Evolutionary conservation across 768 basidiomycete genomes (phyloP).

Genomic region (Mycena metata): DNA sequence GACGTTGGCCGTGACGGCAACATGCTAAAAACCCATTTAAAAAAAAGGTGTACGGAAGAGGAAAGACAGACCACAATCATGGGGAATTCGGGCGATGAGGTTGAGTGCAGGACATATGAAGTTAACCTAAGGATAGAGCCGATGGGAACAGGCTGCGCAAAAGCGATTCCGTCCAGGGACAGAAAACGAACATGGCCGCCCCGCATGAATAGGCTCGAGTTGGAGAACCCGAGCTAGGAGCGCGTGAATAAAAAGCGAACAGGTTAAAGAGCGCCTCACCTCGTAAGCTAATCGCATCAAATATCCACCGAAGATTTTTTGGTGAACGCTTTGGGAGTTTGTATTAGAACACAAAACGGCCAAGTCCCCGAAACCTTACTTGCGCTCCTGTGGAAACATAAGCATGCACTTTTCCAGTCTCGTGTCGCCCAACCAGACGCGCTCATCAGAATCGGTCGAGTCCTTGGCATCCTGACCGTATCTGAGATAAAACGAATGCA

Average conservation of each 20-base stretch:
- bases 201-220: constrained; percentile 76
- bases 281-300: constrained; percentile 80
- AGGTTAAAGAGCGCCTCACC: constrained; percentile 49
- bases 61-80: constrained; percentile 67
- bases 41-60: not conserved
- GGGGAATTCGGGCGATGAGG: constrained; percentile 63
- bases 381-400: constrained; percentile 90
- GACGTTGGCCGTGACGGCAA: constrained; percentile 79
- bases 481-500: constrained; percentile 79
- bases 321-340: constrained; percentile 69
- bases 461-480: constrained; percentile 61
- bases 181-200: constrained; percentile 74
- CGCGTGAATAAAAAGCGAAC: not conserved
- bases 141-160: constrained; percentile 85
- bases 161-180: constrained; percentile 84
- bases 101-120: constrained; percentile 76
- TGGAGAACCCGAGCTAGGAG: constrained; percentile 77
- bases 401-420: constrained; percentile 76
- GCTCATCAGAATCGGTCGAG: constrained; percentile 49
- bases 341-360: constrained; percentile 1
- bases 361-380: constrained; percentile 58
- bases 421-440: constrained; percentile 84
- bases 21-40: constrained; percentile 62
- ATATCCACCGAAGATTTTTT: constrained; percentile 86
- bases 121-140: constrained; percentile 84